phyloP scores from a whole-genome alignment of 805 yeast genomes.

The Candida chauliodis region DNA sequence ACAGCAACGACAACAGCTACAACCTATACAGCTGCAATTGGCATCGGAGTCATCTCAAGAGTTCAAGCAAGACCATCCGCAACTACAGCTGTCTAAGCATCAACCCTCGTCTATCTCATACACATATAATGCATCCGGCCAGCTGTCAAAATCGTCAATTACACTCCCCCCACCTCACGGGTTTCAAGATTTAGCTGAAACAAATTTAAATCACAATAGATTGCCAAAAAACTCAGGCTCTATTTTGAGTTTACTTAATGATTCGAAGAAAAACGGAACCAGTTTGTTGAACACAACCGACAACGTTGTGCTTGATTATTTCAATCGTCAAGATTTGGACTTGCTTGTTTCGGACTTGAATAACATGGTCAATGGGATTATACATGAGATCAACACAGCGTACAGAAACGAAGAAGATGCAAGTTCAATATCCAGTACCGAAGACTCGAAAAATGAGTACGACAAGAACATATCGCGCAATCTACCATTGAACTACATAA shows the following conservation, averaged over 20 bases:
- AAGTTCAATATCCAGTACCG: neutral
- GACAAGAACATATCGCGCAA: constrained; percentile 14
- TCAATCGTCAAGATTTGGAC: constrained; percentile 30
- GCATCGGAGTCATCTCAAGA: constrained; percentile 8
- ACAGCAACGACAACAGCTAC: constrained; percentile 1
- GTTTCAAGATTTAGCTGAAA: neutral
- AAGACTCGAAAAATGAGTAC: neutral
- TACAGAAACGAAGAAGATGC: constrained; percentile 10
- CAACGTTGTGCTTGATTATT: constrained; percentile 5
- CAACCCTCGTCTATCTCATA: constrained; percentile 1
- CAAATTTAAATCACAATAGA: neutral
- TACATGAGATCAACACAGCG: constrained; percentile 28
- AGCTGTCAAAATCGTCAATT: neutral
- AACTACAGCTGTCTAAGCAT: neutral
- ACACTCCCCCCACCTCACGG: constrained; percentile 2
- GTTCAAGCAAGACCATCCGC: constrained; percentile 9
- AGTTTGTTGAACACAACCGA: neutral
- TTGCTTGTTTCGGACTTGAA: constrained; percentile 36
- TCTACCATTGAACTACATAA: constrained; percentile 27
- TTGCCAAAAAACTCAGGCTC: constrained; percentile 1
- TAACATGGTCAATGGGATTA: constrained; percentile 36
- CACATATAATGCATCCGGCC: neutral
- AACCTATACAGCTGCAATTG: neutral
- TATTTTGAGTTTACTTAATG: constrained; percentile 8
- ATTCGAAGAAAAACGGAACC: constrained; percentile 1